Evolutionary conservation across 192 early-diverging fungal species (phyloP), one percentile per base, ranked within the genome.

Genomic region (Chytriomyces confervae): DNA sequence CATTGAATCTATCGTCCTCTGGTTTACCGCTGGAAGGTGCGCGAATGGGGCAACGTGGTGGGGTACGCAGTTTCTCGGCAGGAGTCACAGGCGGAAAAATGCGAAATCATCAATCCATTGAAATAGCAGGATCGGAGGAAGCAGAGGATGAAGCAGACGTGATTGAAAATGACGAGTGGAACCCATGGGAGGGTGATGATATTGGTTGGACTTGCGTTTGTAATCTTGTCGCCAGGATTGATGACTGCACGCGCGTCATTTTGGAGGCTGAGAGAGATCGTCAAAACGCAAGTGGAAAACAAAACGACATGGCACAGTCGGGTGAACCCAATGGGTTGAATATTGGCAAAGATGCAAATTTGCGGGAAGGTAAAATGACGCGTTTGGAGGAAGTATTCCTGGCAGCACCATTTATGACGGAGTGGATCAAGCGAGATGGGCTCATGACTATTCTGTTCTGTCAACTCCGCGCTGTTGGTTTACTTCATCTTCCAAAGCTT

Each of bases 391-490:
- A 66, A 51, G 75, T 79, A 60, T 61, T 79, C 5, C n/a, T 10
- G 6, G 64, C 47, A 18, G 64, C 47, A 6, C 72, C 78, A 5
- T 18, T 18, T n/a, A 16, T 79, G 24, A 64, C 48, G 50, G 44
- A 53, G 24, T 57, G 23, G 16, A 46, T 75, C 24, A 8, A 69
- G 62, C 77, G 81, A 18, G 81, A 78, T 8, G 78, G 66, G 47
- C 50, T 79, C 5, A 7, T 78, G 62, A 24, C 29, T 7, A 29
- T 82, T 5, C 77, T 82, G 62, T 79, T 82, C 63, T 72, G 76
- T 36, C 81, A 82, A 62, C 79, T 82, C 46, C 77, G 81, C n/a
- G 69, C 81, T 7, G 70, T 82, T 9, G 65, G 69, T 9, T n/a
- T 75, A 29, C 29, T 7, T 29, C 11, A 62, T 46, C 36, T 82